Percentiles rank a stretch among this genome's conserved stretches.
These are phyloP conservation scores for Gossypium laxum DNA, from an alignment of 441 rosid species.

Conservation along the genomic window DNA sequence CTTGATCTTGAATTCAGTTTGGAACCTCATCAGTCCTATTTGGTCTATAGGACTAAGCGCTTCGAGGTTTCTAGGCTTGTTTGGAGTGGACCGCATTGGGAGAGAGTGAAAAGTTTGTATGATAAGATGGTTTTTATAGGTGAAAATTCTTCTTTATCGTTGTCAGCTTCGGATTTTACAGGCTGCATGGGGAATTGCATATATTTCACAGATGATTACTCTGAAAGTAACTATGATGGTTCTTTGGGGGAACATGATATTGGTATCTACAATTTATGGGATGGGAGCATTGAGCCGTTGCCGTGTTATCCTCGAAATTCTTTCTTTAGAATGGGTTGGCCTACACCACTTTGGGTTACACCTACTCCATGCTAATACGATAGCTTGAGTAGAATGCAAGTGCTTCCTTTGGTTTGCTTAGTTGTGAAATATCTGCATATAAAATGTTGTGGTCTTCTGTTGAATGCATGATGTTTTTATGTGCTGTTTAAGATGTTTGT, in stretches of 20 bases:
- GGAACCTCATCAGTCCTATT: constrained; percentile 21
- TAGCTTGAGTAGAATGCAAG: constrained; percentile 7
- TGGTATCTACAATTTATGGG: constrained; percentile 40
- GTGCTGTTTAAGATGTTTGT: constrained; percentile 6
- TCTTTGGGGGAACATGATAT: constrained; percentile 35
- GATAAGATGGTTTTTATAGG: constrained; percentile 39
- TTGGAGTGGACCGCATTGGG: constrained; percentile 26
- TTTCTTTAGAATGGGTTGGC: constrained; percentile 16
- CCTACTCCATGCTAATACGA: constrained; percentile 38
- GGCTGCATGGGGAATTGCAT: constrained; percentile 41
- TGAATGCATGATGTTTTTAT: not conserved
- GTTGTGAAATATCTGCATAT: not conserved
- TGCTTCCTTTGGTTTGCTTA: constrained; percentile 3
- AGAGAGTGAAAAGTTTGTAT: constrained; percentile 29
- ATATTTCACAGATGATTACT: constrained; percentile 46
- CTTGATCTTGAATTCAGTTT: constrained; percentile 24
- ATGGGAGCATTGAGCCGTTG: constrained; percentile 35
- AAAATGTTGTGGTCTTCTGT: not conserved
- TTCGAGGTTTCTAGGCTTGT: constrained; percentile 40
- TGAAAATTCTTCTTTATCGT: constrained; percentile 35
- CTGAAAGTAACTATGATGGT: constrained; percentile 34
- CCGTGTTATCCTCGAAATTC: constrained; percentile 25
- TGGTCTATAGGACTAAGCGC: constrained; percentile 24
- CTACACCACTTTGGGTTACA: constrained; percentile 49
- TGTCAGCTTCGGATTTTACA: constrained; percentile 37